Percentiles rank a stretch among this genome's conserved stretches.
phyloP scores from a whole-genome alignment of 441 rosid species.

The Iberis amara region DNA sequence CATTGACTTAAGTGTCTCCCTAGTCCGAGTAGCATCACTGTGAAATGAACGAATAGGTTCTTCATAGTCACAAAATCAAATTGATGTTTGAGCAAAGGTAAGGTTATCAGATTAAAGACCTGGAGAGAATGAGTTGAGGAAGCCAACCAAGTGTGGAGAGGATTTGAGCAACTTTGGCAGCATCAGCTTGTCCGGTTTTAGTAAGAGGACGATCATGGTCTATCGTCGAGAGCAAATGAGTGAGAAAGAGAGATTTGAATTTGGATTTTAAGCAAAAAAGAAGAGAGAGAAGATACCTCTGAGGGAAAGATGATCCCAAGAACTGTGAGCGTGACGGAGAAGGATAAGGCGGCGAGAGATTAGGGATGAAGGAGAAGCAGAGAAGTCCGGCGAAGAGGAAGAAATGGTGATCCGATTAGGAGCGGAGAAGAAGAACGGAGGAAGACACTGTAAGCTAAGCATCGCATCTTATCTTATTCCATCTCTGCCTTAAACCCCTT shows the following conservation, averaged over 20 bases:
- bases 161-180: constrained; percentile 54
- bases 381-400: constrained; percentile 9
- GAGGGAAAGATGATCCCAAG: constrained; percentile 61
- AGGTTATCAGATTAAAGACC: constrained; percentile 31
- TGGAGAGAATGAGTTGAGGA: constrained; percentile 75
- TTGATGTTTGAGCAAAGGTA: neutral
- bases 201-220: constrained; percentile 93
- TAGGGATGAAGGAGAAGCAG: constrained; percentile 28
- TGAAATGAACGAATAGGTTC: neutral
- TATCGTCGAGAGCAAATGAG: constrained; percentile 9
- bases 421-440: constrained; percentile 25
- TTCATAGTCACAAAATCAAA: neutral
- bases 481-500: neutral
- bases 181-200: constrained; percentile 56
- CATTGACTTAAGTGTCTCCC: constrained; percentile 75
- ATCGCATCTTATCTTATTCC: constrained; percentile 18
- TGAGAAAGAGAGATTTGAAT: constrained; percentile 7
- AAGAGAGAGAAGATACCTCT: constrained; percentile 42
- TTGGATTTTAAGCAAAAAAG: neutral
- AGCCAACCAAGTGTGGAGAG: constrained; percentile 75
- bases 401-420: constrained; percentile 13
- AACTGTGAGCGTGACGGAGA: constrained; percentile 91
- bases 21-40: constrained; percentile 78
- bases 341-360: constrained; percentile 77
- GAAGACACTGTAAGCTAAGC: constrained; percentile 22